Conservation (phyloP, 129 eudicot species). For the Flaveria trinervia region DNA sequence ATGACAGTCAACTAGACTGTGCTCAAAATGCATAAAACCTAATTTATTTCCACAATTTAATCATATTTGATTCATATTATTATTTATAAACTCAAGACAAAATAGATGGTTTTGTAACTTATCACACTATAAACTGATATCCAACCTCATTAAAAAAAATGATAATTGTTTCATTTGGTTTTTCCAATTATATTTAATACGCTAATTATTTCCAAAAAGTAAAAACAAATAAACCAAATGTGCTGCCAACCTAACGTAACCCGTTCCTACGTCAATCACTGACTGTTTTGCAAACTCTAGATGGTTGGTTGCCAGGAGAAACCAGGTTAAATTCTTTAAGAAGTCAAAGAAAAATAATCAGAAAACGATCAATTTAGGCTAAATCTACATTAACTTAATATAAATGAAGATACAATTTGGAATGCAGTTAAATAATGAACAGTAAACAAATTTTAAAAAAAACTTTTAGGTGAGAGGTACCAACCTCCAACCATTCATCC, state of each 20-base stretch:
- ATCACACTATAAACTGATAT: background rate
- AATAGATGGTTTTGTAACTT: background rate
- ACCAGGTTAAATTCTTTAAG: background rate
- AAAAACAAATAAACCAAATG: background rate
- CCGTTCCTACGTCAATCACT: background rate
- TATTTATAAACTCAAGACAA: background rate
- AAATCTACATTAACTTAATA: slow-evolving; percentile 3
- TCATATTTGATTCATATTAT: background rate
- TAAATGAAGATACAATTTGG: background rate
- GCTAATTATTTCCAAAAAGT: background rate
- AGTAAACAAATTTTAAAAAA: slow-evolving; percentile 30
- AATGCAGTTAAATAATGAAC: background rate
- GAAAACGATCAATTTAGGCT: background rate
- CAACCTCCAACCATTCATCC: slow-evolving; percentile 97
- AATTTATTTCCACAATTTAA: background rate
- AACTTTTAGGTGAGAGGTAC: slow-evolving; percentile 18
- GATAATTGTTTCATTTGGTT: background rate
- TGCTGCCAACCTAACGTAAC: background rate
- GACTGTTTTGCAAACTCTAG: background rate
- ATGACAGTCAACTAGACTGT: background rate
- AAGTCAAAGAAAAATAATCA: background rate
- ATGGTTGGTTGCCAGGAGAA: background rate
- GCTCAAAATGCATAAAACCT: background rate
- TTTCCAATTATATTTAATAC: background rate
- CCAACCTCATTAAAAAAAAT: background rate